Conservation (phyloP, 2,329 filamentous ascomycete genomes). For the Penicillium griseofulvum region DNA sequence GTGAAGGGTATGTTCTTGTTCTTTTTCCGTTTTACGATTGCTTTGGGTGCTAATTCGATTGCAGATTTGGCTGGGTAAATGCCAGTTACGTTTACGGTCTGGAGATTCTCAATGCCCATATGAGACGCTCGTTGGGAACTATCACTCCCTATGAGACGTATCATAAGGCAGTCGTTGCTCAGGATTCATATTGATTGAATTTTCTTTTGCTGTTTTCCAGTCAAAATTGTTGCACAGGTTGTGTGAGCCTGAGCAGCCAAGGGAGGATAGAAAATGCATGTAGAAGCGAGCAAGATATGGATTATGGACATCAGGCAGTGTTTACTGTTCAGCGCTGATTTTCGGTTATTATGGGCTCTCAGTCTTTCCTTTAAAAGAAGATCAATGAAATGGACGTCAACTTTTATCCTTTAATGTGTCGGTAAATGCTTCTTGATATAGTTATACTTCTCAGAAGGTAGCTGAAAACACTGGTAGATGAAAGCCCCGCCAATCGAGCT, state of each 20-base stretch:
- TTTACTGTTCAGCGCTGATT: background rate
- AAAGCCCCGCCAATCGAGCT: background rate
- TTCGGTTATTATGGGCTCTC: background rate
- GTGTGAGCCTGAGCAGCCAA: background rate
- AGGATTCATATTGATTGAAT: conserved; percentile 22
- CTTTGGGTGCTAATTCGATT: conserved; percentile 9
- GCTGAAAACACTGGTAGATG: background rate
- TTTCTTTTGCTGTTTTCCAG: background rate
- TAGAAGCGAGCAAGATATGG: background rate
- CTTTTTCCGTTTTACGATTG: background rate
- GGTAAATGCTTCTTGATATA: background rate
- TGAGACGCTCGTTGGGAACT: conserved; percentile 82
- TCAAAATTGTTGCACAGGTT: background rate
- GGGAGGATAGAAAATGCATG: background rate
- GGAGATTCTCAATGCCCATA: conserved; percentile 82
- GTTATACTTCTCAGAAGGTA: background rate
- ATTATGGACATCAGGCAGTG: background rate
- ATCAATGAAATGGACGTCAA: background rate
- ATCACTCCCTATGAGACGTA: conserved; percentile 85
- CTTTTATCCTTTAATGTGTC: background rate
- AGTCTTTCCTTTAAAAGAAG: background rate
- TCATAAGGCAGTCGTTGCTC: conserved; percentile 58
- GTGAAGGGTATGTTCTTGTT: conserved; percentile 74
- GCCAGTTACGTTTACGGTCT: conserved; percentile 95
- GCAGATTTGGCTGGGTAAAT: conserved; percentile 97